Percentiles rank a stretch among this genome's conserved stretches.
Evolutionary conservation across 495 filamentous ascomycete species (phyloP).

Genomic region (Tirmania nivea): DNA sequence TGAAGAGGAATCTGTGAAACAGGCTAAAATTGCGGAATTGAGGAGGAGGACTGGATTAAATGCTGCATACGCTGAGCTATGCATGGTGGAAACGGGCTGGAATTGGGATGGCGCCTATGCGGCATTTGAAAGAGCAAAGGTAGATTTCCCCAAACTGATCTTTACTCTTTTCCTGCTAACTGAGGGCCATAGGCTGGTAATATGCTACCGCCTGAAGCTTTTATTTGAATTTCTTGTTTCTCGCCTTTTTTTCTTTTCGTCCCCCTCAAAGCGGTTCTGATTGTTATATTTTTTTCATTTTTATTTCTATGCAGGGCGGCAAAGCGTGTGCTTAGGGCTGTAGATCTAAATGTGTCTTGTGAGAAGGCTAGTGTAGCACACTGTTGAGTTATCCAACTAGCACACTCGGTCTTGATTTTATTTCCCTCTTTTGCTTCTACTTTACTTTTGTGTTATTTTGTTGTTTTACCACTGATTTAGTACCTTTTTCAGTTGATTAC

Average conservation of each 20-base stretch:
- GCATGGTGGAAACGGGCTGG: slow-evolving; percentile 49
- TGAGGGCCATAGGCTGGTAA: background rate
- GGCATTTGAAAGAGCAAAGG: slow-evolving; percentile 39
- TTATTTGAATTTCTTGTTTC: background rate
- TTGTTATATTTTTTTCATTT: slow-evolving; percentile 1
- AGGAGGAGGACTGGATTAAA: slow-evolving; percentile 51
- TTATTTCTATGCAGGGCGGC: background rate
- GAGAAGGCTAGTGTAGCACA: slow-evolving; percentile 10
- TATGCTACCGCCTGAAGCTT: background rate
- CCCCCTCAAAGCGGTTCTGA: background rate
- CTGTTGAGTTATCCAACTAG: slow-evolving; percentile 1
- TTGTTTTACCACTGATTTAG: background rate
- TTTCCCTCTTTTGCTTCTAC: slow-evolving; percentile 4
- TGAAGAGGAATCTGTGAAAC: slow-evolving; percentile 29
- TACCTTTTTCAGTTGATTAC: slow-evolving; percentile 1
- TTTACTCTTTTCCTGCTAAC: background rate
- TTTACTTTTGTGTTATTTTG: background rate
- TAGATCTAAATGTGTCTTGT: slow-evolving; percentile 1
- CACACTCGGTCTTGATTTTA: slow-evolving; percentile 2
- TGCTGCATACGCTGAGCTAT: slow-evolving; percentile 45
- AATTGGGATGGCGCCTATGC: slow-evolving; percentile 44
- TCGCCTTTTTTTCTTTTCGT: slow-evolving; percentile 4
- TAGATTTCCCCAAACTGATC: slow-evolving; percentile 1
- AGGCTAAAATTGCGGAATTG: slow-evolving; percentile 42
- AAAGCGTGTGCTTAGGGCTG: too few species aligned